Evolutionary conservation across 306 rosid genomes (phyloP).

Genomic region (Acacia confusa): DNA sequence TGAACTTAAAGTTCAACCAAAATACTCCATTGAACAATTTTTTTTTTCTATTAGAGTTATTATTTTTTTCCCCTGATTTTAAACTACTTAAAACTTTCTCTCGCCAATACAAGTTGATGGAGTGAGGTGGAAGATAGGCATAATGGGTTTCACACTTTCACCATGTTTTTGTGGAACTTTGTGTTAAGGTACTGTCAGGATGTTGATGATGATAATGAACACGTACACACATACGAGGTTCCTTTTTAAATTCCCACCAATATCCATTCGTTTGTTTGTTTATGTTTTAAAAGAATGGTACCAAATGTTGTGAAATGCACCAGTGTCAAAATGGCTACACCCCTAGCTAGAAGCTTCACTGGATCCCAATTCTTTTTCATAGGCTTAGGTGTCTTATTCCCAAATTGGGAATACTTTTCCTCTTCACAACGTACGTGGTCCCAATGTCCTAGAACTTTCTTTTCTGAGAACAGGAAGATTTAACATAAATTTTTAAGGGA

Average conservation of each 20-base stretch:
- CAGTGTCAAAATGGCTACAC: slow-evolving; percentile 29
- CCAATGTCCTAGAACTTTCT: slow-evolving; percentile 37
- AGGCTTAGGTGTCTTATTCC: slow-evolving; percentile 37
- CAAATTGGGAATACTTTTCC: slow-evolving; percentile 31
- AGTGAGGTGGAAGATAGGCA: slow-evolving; percentile 48
- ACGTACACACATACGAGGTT: slow-evolving; percentile 34
- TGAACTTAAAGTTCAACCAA: too few relatives aligned
- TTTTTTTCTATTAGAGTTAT: too few relatives aligned
- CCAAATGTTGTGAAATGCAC: slow-evolving; percentile 35
- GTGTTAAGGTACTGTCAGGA: slow-evolving; percentile 46
- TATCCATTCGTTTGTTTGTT: slow-evolving; percentile 39
- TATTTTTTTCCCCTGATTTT: too few relatives aligned
- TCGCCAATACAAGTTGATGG: too few relatives aligned
- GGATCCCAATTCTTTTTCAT: slow-evolving; percentile 16
- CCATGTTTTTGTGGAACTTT: slow-evolving; percentile 56
- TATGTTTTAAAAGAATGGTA: slow-evolving; percentile 42
- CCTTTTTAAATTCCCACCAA: slow-evolving; percentile 34
- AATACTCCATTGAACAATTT: too few relatives aligned
- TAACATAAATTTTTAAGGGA: too few relatives aligned
- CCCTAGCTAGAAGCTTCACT: slow-evolving; percentile 47
- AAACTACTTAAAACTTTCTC: too few relatives aligned
- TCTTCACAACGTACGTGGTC: slow-evolving; percentile 37
- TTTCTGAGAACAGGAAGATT: slow-evolving; percentile 43
- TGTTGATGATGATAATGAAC: slow-evolving; percentile 49
- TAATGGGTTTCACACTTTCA: slow-evolving; percentile 41